These are phyloP conservation scores for Brassica juncea DNA, from an alignment of 345 rosid species.

Conservation along the genomic window DNA sequence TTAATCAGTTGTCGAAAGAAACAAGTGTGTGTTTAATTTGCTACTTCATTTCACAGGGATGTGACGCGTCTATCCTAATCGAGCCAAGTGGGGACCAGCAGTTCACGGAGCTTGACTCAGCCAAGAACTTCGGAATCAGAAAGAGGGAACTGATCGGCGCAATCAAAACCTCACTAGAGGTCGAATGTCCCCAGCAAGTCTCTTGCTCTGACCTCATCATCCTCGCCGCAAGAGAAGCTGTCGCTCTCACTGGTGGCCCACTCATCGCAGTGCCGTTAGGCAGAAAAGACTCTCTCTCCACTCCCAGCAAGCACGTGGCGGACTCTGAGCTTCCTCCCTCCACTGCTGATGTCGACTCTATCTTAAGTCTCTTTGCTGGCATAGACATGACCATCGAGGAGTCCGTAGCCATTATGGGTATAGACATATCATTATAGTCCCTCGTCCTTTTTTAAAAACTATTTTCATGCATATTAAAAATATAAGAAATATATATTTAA, in stretches of 20 bases:
- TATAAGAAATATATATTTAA: no score
- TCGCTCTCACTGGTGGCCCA: constrained; percentile 42
- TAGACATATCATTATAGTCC: not conserved
- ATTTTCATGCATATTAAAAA: no score
- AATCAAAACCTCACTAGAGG: constrained; percentile 45
- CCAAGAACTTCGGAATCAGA: constrained; percentile 49
- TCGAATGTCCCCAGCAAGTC: constrained; percentile 47
- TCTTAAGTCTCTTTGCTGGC: constrained; percentile 37
- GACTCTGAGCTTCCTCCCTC: constrained; percentile 48
- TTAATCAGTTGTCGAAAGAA: not conserved
- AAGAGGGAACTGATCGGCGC: constrained; percentile 45
- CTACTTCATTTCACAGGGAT: constrained; percentile 37
- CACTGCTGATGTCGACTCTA: constrained; percentile 43
- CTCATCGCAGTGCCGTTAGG: constrained; percentile 46
- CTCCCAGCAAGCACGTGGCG: constrained; percentile 38
- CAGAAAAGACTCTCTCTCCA: constrained; percentile 40
- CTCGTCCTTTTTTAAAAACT: no score
- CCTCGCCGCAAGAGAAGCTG: constrained; percentile 51
- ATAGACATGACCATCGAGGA: constrained; percentile 47
- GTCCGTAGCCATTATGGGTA: constrained; percentile 55
- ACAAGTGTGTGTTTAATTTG: not conserved
- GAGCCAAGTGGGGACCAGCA: constrained; percentile 33
- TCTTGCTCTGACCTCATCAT: constrained; percentile 51
- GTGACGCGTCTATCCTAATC: constrained; percentile 52
- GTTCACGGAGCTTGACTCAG: constrained; percentile 42